Base-by-base conservation (phyloP, 306 rosid genomes). In the Cicer yamashitae region DNA sequence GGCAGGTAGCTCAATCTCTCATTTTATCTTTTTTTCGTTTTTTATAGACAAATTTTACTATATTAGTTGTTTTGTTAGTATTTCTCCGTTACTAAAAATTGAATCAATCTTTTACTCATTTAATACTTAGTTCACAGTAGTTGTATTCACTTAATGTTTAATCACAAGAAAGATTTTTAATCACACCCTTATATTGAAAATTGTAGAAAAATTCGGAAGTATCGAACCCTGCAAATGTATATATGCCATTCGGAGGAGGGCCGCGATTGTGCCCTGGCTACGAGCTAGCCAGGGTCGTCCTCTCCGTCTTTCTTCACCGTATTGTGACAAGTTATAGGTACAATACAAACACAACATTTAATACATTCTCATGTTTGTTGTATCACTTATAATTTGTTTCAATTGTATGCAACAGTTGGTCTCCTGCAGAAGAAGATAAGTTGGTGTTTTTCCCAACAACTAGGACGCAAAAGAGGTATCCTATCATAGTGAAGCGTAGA, bases 191-290 rank as follows among this genome's bases (percentile, higher is more conserved):
- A n/a, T n/a, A 22, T 22, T 22, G 3, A 3, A 63, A 63, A 63
- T 64, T 79, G 56, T 81, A 91, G 98, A 88, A 76, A 52, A 81
- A 84, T 38, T 67, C 89, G 0, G 96, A 90, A 59, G 69, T 85
- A 48, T 56, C 68, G 1, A 71, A 68, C 71, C 74, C 88, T 3
- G 73, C 66, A 65, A 88, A 87, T 75, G 86, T 88, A 52, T 94
- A 87, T 68, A 91, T 94, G 12, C 98, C 98, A 0, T 94, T 94
- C 45, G 98, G 98, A 56, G 98, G 98, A 54, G 98, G 98, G 41
- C 88, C 98, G 1, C 40, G 97, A 77, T 62, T 90, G 9, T 94
- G 98, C 85, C 98, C 98, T 1, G 98, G 98, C 63, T 87, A 81
- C 30, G 98, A 94, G 79, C 98, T 94, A 61, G 96, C 96, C 7